Evolutionary conservation across 108 stramenopile species (phyloP).

Genomic region (Cylindrotheca closterium): DNA sequence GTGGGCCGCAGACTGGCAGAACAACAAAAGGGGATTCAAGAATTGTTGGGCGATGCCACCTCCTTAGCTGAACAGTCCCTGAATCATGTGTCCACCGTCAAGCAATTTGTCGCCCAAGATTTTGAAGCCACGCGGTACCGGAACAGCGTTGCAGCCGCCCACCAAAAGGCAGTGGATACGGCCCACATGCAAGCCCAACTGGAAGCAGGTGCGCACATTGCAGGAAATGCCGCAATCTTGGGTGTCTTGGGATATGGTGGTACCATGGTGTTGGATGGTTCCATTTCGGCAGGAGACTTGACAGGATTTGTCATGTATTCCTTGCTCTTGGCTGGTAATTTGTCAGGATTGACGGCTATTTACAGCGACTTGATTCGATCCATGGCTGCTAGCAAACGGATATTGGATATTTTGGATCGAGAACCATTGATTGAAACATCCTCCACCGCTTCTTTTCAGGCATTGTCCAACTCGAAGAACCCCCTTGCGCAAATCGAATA

Average conservation of each 20-base stretch:
- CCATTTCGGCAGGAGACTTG: constrained; percentile 73
- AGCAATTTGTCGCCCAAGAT: constrained; percentile 69
- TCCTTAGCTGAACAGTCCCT: constrained; percentile 76
- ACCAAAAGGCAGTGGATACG: constrained; percentile 59
- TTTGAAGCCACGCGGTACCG: constrained; percentile 63
- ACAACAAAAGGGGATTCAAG: constrained; percentile 62
- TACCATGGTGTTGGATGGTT: constrained; percentile 57
- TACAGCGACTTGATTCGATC: constrained; percentile 76
- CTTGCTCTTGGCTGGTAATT: constrained; percentile 78
- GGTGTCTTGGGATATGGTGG: constrained; percentile 81
- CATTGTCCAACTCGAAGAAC: neutral
- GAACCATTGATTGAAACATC: constrained; percentile 41
- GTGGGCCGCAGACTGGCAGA: constrained; percentile 51
- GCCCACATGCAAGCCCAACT: constrained; percentile 69
- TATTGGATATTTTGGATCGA: constrained; percentile 70
- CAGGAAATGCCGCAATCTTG: constrained; percentile 73
- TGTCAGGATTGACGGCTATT: constrained; percentile 59
- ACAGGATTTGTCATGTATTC: constrained; percentile 90
- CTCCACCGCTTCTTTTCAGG: neutral
- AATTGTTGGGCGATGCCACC: constrained; percentile 61
- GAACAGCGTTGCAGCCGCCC: constrained; percentile 48
- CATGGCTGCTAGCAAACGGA: constrained; percentile 54
- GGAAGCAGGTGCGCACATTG: constrained; percentile 73
- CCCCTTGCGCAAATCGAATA: constrained; percentile 6
- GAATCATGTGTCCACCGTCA: constrained; percentile 61